Percentiles rank a stretch among this genome's conserved stretches.
These are phyloP conservation scores for Pseudofabraea citricarpa DNA, from an alignment of 2,329 filamentous ascomycete genomes.

Conservation along the genomic window DNA sequence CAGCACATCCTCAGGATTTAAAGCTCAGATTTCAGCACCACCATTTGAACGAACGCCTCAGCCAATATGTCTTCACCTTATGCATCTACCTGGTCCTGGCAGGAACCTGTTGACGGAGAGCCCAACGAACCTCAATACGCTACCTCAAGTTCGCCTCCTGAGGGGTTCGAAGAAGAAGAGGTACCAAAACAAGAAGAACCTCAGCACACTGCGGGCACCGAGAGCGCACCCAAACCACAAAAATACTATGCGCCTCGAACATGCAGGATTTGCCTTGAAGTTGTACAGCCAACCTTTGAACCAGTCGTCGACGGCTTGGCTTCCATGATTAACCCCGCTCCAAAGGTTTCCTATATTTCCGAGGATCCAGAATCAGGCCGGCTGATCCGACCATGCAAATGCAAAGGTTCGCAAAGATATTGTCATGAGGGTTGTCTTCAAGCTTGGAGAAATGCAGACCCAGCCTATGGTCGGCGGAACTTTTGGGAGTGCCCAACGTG, in stretches of 20 bases:
- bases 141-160: too few relatives aligned
- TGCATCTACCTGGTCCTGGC: constrained; percentile 17
- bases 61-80: background rate
- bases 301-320: constrained; percentile 48
- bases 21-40: background rate
- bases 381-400: constrained; percentile 84
- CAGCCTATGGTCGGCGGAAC: constrained; percentile 57
- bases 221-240: constrained; percentile 26
- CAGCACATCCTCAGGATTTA: background rate
- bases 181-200: constrained; percentile 15
- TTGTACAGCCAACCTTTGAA: constrained; percentile 54
- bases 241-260: constrained; percentile 64
- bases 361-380: constrained; percentile 70
- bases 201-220: constrained; percentile 10
- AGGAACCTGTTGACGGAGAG: constrained; percentile 10
- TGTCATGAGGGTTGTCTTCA: constrained; percentile 89
- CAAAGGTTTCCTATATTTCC: constrained; percentile 66
- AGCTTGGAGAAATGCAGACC: constrained; percentile 74
- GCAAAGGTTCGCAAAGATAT: constrained; percentile 88
- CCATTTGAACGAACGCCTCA: background rate
- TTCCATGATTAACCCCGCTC: constrained; percentile 48
- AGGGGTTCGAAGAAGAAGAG: constrained; percentile 1
- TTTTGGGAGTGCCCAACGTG: constrained; percentile 89
- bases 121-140: background rate
- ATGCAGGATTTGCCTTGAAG: constrained; percentile 87